Conservation (phyloP, 129 eudicot genomes). For the Erigeron canadensis region DNA sequence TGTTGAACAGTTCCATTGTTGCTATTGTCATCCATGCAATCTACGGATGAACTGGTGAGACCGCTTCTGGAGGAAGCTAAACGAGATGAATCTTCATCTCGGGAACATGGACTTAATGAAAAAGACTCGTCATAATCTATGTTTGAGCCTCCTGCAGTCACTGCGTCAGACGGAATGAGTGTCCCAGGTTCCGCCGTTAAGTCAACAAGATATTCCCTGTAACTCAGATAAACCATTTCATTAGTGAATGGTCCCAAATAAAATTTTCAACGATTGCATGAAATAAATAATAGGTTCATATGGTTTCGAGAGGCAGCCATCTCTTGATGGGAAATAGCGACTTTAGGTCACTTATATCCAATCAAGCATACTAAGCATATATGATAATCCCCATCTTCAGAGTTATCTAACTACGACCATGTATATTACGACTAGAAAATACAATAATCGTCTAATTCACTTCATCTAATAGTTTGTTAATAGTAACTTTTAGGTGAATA, state of each 20-base stretch:
- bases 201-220: slow-evolving; percentile 92
- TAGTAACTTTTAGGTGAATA: not conserved
- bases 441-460: no score
- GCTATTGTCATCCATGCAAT: slow-evolving; percentile 30
- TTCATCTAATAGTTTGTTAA: not conserved
- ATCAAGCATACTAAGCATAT: no score
- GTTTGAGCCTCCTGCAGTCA: slow-evolving; percentile 39
- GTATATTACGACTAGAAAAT: no score
- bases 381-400: no score
- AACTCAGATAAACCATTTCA: slow-evolving; percentile 20
- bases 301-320: no score
- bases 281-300: no score
- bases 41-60: slow-evolving; percentile 47
- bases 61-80: slow-evolving; percentile 59
- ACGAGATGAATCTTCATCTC: slow-evolving; percentile 42
- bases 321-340: not conserved
- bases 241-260: not conserved
- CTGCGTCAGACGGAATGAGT: slow-evolving; percentile 78
- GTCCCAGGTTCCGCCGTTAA: slow-evolving; percentile 97
- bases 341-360: no score
- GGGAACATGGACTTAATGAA: slow-evolving; percentile 44
- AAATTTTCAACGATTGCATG: not conserved
- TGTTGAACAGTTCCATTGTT: slow-evolving; percentile 10
- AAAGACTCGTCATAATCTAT: slow-evolving; percentile 48
- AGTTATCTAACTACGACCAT: no score